A percentile compares a stretch with the other conserved stretches of the same genome.
Conservation (phyloP, 1,284 basidiomycete species). For the Psilocybe mexicana region DNA sequence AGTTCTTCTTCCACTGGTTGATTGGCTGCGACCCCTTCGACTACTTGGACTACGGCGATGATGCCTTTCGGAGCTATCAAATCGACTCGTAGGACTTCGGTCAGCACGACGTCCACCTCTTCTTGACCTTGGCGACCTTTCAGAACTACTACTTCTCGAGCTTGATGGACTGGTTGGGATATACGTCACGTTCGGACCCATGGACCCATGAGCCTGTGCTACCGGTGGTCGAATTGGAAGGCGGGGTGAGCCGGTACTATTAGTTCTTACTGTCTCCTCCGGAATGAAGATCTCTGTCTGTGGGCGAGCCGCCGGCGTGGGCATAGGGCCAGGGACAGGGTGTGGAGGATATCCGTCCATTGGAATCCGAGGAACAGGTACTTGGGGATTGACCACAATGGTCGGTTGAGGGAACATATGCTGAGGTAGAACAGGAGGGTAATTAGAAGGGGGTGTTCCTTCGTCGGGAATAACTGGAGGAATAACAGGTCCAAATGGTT, state of each 20-base stretch:
- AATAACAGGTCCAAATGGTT: constrained; percentile 22
- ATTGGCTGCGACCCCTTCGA: constrained; percentile 9
- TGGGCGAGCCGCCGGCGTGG: constrained; percentile 14
- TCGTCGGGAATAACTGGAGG: constrained; percentile 25
- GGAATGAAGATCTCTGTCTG: constrained; percentile 17
- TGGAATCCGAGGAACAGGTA: constrained; percentile 24
- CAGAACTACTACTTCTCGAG: constrained; percentile 16
- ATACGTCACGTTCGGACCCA: constrained; percentile 20
- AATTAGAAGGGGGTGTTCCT: constrained; percentile 14
- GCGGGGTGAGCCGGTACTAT: constrained; percentile 22
- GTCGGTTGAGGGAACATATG: constrained; percentile 19
- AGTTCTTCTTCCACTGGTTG: constrained; percentile 1
- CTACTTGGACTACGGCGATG: constrained; percentile 16
- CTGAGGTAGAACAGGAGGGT: constrained; percentile 18
- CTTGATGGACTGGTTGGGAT: constrained; percentile 20
- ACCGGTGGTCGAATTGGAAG: constrained; percentile 13
- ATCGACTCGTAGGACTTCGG: constrained; percentile 11
- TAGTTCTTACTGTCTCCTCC: constrained; percentile 1
- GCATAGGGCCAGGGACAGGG: constrained; percentile 18
- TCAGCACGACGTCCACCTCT: constrained; percentile 1
- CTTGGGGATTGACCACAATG: constrained; percentile 14
- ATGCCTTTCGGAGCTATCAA: constrained; percentile 2
- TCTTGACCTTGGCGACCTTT: constrained; percentile 12
- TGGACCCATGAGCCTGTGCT: background rate
- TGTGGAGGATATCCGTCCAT: constrained; percentile 14